Evolutionary conservation across 139 green algal species (phyloP).

Genomic region (Micromonas pusilla): DNA sequence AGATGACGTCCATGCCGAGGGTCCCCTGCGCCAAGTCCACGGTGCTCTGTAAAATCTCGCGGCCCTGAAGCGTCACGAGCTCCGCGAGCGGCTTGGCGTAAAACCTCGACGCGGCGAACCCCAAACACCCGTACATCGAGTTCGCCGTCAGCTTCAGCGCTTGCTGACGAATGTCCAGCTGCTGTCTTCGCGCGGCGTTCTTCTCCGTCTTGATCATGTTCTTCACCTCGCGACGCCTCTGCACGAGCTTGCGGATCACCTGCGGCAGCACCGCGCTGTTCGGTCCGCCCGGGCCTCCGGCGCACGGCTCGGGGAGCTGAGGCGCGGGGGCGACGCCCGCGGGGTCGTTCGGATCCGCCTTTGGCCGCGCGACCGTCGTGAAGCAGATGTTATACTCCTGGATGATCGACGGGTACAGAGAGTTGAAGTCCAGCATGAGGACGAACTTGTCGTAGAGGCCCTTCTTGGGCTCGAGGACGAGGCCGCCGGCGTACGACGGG

Average conservation of each 20-base stretch:
- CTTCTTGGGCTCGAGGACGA: constrained; percentile 97
- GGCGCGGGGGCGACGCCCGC: constrained; percentile 33
- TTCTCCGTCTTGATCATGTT: constrained; percentile 67
- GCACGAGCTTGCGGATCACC: constrained; percentile 61
- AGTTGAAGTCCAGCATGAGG: constrained; percentile 98
- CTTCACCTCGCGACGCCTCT: constrained; percentile 69
- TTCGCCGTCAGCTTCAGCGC: constrained; percentile 98
- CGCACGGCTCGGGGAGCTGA: not conserved
- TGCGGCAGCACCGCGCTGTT: constrained; percentile 33
- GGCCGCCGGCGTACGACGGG: constrained; percentile 72
- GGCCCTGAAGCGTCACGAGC: constrained; percentile 86
- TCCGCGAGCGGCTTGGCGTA: constrained; percentile 87
- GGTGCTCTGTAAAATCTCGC: constrained; percentile 87
- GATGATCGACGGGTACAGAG: constrained; percentile 98
- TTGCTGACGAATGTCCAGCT: constrained; percentile 78
- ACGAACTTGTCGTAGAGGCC: constrained; percentile 97
- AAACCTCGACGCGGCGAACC: constrained; percentile 86
- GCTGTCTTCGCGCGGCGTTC: constrained; percentile 54
- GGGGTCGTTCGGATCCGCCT: constrained; percentile 25
- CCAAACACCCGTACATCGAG: constrained; percentile 93
- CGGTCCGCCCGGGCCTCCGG: not conserved
- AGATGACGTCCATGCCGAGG: constrained; percentile 73
- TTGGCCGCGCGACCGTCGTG: constrained; percentile 76
- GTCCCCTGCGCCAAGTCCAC: constrained; percentile 83
- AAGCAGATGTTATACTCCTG: constrained; percentile 99